Evolutionary conservation across 192 early-diverging fungal species (phyloP).

Genomic region (Podila horticola): DNA sequence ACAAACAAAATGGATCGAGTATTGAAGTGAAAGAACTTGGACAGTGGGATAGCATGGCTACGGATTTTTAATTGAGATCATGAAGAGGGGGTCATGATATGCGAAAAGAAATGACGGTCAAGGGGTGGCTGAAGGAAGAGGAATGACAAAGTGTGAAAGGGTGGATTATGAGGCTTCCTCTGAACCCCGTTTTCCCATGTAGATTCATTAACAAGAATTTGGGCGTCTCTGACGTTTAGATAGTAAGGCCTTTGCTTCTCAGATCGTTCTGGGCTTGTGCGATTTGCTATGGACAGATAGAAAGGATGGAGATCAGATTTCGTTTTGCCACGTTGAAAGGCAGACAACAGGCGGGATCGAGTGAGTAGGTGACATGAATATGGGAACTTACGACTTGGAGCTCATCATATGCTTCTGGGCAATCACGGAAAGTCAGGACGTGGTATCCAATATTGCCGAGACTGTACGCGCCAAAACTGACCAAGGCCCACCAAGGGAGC

Average conservation of each 20-base stretch:
- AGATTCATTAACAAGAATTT: neutral
- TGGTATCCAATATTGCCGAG: constrained; percentile 88
- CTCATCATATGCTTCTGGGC: constrained; percentile 88
- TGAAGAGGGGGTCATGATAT: no score
- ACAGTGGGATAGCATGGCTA: no score
- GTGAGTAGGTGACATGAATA: no score
- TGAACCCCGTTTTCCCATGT: no score
- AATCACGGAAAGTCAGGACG: constrained; percentile 90
- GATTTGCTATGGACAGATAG: constrained; percentile 74
- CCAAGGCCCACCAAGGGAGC: constrained; percentile 83
- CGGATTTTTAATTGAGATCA: no score
- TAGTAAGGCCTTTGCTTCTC: constrained; percentile 71
- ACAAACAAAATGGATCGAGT: no score
- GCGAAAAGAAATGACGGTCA: no score
- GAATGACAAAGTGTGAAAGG: neutral
- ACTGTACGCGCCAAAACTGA: constrained; percentile 90
- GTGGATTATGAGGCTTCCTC: neutral
- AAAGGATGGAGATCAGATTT: neutral
- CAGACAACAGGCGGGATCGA: no score
- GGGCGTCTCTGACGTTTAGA: constrained; percentile 27
- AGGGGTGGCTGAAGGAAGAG: constrained; percentile 2
- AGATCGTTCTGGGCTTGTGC: constrained; percentile 83
- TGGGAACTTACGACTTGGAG: constrained; percentile 75
- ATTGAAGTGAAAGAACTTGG: no score
- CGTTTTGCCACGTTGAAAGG: no score